A percentile compares a stretch with the other conserved stretches of the same genome.
These are phyloP conservation scores for Stagonosporopsis rhizophila DNA, from an alignment of 2,329 filamentous ascomycete genomes.

Conservation along the genomic window DNA sequence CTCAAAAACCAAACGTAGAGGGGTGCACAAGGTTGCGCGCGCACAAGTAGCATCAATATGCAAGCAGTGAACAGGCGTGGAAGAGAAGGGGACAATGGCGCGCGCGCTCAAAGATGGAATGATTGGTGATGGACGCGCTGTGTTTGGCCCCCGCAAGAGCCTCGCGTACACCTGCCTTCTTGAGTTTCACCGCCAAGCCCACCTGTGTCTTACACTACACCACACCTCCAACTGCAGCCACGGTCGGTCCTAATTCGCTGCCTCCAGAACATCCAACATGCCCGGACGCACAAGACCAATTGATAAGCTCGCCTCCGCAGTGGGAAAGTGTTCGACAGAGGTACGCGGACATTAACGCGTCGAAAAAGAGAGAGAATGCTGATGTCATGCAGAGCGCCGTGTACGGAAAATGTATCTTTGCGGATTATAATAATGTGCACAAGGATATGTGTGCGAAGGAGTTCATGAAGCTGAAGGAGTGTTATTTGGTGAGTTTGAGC, in stretches of 20 bases:
- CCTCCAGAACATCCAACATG: conserved; percentile 30
- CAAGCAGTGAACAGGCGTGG: background rate
- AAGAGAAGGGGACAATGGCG: background rate
- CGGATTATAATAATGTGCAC: conserved; percentile 86
- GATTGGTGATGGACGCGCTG: conserved; percentile 10
- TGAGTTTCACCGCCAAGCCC: conserved; percentile 15
- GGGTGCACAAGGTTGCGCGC: background rate
- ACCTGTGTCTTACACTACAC: too few species aligned
- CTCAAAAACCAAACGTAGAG: conserved; percentile 14
- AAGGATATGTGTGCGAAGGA: conserved; percentile 90
- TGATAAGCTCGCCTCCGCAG: conserved; percentile 71
- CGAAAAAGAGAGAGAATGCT: background rate
- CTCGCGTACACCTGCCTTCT: conserved; percentile 4
- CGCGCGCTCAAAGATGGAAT: background rate
- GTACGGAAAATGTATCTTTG: conserved; percentile 91
- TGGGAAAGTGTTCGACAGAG: conserved; percentile 70
- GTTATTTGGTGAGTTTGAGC: conserved; percentile 73
- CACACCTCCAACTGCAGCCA: conserved; percentile 6
- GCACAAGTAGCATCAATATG: background rate
- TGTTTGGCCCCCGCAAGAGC: conserved; percentile 9
- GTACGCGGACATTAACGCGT: conserved; percentile 53
- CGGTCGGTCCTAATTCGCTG: conserved; percentile 18
- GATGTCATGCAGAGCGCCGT: conserved; percentile 68
- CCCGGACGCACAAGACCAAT: conserved; percentile 64
- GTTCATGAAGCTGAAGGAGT: conserved; percentile 85